Evolutionary conservation across 2,329 filamentous ascomycete genomes (phyloP), one percentile per base, ranked within the genome.

Genomic region (Amauroascus verrucosus): DNA sequence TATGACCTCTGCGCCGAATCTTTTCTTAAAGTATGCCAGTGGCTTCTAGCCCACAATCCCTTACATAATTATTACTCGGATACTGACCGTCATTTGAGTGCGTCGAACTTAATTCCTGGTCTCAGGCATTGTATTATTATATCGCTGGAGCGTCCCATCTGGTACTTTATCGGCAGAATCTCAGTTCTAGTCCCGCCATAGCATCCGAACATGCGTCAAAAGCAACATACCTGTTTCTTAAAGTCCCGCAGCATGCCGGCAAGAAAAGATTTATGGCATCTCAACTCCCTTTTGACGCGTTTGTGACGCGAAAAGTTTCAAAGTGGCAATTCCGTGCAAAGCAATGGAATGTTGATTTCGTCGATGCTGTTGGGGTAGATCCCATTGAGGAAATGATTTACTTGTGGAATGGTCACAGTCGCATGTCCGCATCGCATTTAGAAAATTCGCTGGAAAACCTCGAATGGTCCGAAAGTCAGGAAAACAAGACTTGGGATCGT

Each of bases 311-410:
- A 54, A 97, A 95, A 72, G 71, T 97, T 13, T 77, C 81, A 52
- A 95, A 95, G 68, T 96, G 90, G 90, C 85, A 94, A 63, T 81
- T 82, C 28, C 78, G 88, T 20, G 82, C 86, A 3, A 84, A 83
- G 63, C 74, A 78, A 44, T 79, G 83, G 68, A 75, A 77, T 1
- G 70, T 88, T 30, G 79, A 84, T 46, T 74, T 96, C 2, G 78
- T 85, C 1, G 91, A 97, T 61, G 89, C 86, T 0, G 76, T 94
- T 7, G 89, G 89, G 0, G 77, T 87, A 2, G 86, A 83, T 56
- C 93, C 93, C 0, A 75, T 88, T 0, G 81, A 89, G 62, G 93
- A 97, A 72, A 95, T 97, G 85, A 83, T 86, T 11, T 95, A 91
- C 67, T 82, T 97, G 62, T 97, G 90, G 90, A 90, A 88, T 63